Evolutionary conservation across 1,139 yeast genomes (phyloP).

Genomic region (Suhomyces terraborum): DNA sequence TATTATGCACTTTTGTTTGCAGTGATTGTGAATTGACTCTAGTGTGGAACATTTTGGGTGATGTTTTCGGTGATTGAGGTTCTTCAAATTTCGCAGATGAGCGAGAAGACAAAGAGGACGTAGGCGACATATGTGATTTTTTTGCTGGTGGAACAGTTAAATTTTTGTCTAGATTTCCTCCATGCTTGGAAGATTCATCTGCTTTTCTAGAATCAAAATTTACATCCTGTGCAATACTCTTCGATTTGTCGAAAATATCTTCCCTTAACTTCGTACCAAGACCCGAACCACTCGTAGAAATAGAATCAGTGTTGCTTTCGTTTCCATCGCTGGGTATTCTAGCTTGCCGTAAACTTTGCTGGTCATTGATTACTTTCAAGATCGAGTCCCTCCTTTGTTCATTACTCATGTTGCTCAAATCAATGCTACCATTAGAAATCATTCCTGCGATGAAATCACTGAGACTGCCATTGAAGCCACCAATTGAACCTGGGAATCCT

Average conservation of each 20-base stretch:
- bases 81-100: constrained; percentile 37
- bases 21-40: constrained; percentile 17
- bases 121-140: constrained; percentile 30
- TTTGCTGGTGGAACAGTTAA: constrained; percentile 18
- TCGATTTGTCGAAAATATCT: constrained; percentile 42
- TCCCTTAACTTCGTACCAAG: constrained; percentile 33
- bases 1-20: constrained; percentile 15
- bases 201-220: background rate
- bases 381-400: constrained; percentile 49
- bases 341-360: constrained; percentile 24
- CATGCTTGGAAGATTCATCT: background rate
- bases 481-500: constrained; percentile 30
- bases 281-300: constrained; percentile 8
- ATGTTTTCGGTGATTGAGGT: constrained; percentile 48
- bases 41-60: constrained; percentile 31
- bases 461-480: constrained; percentile 38
- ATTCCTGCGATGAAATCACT: constrained; percentile 40
- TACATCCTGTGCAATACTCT: constrained; percentile 2
- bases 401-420: constrained; percentile 43
- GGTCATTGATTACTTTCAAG: constrained; percentile 40
- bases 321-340: constrained; percentile 18
- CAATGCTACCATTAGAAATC: constrained; percentile 42
- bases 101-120: constrained; percentile 40
- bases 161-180: constrained; percentile 8
- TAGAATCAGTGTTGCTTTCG: constrained; percentile 6